These are phyloP conservation scores for Taphrina confusa DNA, from an alignment of 1,139 yeast genomes.

Conservation along the genomic window DNA sequence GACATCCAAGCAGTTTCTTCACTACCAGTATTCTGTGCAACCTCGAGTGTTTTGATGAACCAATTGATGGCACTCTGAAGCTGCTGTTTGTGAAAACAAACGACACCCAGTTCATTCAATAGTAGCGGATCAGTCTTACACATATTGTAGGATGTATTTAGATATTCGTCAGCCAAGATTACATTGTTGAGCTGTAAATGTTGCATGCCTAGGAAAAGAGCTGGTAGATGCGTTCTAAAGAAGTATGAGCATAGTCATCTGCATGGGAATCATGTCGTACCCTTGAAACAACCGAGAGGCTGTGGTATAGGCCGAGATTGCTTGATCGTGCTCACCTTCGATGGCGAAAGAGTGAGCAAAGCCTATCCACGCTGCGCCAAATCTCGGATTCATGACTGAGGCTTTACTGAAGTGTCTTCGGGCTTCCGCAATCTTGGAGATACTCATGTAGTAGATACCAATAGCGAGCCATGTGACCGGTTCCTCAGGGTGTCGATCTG, in stretches of 20 bases:
- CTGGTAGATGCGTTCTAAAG: conserved; percentile 70
- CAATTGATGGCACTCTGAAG: conserved; percentile 67
- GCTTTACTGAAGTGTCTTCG: conserved; percentile 86
- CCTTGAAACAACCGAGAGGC: conserved; percentile 95
- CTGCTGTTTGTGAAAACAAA: conserved; percentile 74
- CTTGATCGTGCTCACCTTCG: conserved; percentile 98
- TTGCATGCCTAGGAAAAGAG: conserved; percentile 92
- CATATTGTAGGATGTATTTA: conserved; percentile 70
- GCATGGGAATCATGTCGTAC: conserved; percentile 18
- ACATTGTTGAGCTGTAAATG: conserved; percentile 83
- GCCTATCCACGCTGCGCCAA: conserved; percentile 97
- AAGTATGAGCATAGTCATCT: background rate
- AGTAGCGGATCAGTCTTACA: conserved; percentile 84
- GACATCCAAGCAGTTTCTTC: conserved; percentile 85
- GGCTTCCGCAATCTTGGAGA: conserved; percentile 75
- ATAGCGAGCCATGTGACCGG: conserved; percentile 91
- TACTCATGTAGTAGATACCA: conserved; percentile 82
- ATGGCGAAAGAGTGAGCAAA: conserved; percentile 97
- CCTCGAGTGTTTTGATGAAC: conserved; percentile 70
- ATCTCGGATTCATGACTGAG: conserved; percentile 81
- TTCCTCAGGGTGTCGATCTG: conserved; percentile 78
- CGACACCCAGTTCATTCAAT: conserved; percentile 89
- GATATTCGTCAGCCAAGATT: conserved; percentile 81
- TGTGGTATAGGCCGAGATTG: conserved; percentile 93
- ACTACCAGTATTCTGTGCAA: conserved; percentile 68